Evolutionary conservation across 768 basidiomycete genomes (phyloP).

Genomic region (Leucogyrophana mollusca): DNA sequence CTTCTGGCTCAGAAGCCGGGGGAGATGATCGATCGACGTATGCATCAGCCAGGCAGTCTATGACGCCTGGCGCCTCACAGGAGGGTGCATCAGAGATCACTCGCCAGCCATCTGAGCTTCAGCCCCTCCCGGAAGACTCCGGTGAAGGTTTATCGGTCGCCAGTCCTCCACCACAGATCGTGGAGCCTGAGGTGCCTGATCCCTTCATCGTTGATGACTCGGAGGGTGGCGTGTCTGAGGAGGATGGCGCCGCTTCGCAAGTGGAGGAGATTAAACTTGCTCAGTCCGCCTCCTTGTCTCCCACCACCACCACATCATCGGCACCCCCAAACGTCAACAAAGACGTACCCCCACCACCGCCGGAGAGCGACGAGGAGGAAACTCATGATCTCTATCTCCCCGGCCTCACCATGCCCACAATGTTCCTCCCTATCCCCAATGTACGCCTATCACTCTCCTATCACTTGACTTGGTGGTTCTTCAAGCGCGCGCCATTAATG

Average conservation of each 20-base stretch:
- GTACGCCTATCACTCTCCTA: constrained; percentile 62
- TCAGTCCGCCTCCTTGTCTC: constrained; percentile 20
- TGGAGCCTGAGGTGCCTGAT: constrained; percentile 53
- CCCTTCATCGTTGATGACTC: constrained; percentile 64
- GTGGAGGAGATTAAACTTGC: constrained; percentile 45
- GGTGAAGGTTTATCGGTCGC: constrained; percentile 1
- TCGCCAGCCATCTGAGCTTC: constrained; percentile 1
- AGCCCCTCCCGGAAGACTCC: constrained; percentile 10
- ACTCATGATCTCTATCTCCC: constrained; percentile 64
- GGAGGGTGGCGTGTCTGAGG: constrained; percentile 32
- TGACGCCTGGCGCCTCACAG: neutral
- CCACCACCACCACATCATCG: constrained; percentile 16
- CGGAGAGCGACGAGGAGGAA: constrained; percentile 44
- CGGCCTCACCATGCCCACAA: constrained; percentile 65
- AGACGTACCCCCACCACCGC: constrained; percentile 48
- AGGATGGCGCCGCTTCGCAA: constrained; percentile 4
- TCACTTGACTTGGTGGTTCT: constrained; percentile 63
- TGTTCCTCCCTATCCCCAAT: constrained; percentile 89
- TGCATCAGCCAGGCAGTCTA: neutral
- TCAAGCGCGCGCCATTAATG: constrained; percentile 31
- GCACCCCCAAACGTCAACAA: constrained; percentile 45
- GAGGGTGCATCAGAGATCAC: neutral
- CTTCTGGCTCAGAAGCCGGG: constrained; percentile 4
- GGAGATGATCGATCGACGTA: neutral
- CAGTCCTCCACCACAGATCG: constrained; percentile 17